phyloP scores from a whole-genome alignment of 441 rosid genomes.

The Erysimum cheiri region DNA sequence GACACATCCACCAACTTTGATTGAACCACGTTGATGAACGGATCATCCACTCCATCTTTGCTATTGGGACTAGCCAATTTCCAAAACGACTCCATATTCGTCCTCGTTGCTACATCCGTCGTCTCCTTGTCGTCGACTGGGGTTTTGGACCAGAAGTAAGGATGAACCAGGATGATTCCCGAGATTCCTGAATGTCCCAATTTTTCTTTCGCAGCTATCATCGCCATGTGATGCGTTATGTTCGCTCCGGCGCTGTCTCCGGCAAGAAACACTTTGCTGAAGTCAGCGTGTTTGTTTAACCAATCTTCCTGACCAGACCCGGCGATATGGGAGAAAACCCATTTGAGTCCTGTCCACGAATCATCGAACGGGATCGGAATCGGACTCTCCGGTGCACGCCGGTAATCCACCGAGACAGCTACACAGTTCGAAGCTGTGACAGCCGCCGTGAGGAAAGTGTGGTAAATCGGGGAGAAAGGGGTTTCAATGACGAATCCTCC shows the following conservation, averaged over 20 bases:
- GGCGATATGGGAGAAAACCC: slow-evolving; percentile 51
- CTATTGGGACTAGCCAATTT: slow-evolving; percentile 43
- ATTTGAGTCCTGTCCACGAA: slow-evolving; percentile 52
- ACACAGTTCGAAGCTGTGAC: slow-evolving; percentile 47
- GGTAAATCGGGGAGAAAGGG: slow-evolving; percentile 49
- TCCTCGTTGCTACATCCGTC: slow-evolving; percentile 15
- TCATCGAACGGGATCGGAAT: slow-evolving; percentile 51
- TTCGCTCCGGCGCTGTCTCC: slow-evolving; percentile 71
- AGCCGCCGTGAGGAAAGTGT: slow-evolving; percentile 46
- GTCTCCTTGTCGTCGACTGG: slow-evolving; percentile 43
- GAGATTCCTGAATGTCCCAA: slow-evolving; percentile 33
- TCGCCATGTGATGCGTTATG: slow-evolving; percentile 56
- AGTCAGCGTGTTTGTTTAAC: slow-evolving; percentile 51
- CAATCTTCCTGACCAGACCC: slow-evolving; percentile 53
- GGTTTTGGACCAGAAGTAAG: slow-evolving; percentile 45
- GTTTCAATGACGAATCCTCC: slow-evolving; percentile 61
- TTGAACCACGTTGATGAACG: slow-evolving; percentile 47
- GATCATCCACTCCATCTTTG: slow-evolving; percentile 47
- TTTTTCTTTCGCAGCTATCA: slow-evolving; percentile 45
- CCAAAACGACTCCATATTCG: slow-evolving; percentile 41
- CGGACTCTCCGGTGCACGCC: slow-evolving; percentile 54
- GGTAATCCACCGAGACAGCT: slow-evolving; percentile 56
- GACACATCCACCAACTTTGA: slow-evolving; percentile 44
- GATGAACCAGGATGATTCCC: slow-evolving; percentile 41
- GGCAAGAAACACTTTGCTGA: slow-evolving; percentile 46